Conservation (phyloP, 768 basidiomycete species). For the Macrolepiota dolichaula region DNA sequence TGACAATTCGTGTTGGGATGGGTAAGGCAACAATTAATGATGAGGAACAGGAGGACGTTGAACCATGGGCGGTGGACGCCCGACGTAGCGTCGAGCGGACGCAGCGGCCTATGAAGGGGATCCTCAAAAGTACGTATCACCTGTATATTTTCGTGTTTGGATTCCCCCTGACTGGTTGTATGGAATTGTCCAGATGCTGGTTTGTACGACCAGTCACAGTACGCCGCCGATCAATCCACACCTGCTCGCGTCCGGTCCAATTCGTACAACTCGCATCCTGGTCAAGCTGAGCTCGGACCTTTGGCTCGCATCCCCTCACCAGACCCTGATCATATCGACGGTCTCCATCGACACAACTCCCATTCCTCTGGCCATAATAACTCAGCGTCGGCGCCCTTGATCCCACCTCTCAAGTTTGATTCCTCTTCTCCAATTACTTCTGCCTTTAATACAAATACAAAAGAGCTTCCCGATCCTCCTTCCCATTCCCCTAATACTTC, state of each 20-base stretch:
- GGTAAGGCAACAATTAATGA: slow-evolving; percentile 46
- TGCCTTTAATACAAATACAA: slow-evolving; percentile 18
- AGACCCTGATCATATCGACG: slow-evolving; percentile 85
- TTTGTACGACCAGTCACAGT: slow-evolving; percentile 62
- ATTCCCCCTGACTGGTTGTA: neutral
- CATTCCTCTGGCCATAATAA: slow-evolving; percentile 45
- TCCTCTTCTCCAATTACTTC: slow-evolving; percentile 26
- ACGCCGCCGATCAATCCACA: slow-evolving; percentile 42
- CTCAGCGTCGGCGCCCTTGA: slow-evolving; percentile 35
- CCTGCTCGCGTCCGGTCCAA: slow-evolving; percentile 69
- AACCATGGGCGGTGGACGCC: slow-evolving; percentile 76
- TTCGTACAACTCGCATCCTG: slow-evolving; percentile 66
- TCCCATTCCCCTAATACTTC: slow-evolving; percentile 33
- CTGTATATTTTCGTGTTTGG: slow-evolving; percentile 2
- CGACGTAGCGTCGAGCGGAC: slow-evolving; percentile 70
- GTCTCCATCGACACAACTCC: slow-evolving; percentile 67
- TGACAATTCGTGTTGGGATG: slow-evolving; percentile 65
- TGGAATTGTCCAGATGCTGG: slow-evolving; percentile 50
- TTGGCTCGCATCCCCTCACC: slow-evolving; percentile 80
- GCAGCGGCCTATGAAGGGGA: slow-evolving; percentile 71
- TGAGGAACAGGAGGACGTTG: slow-evolving; percentile 36
- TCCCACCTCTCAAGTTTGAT: slow-evolving; percentile 63
- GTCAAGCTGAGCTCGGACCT: slow-evolving; percentile 61
- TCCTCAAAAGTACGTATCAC: slow-evolving; percentile 75
- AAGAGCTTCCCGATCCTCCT: slow-evolving; percentile 28